Percentiles rank a stretch among this genome's conserved stretches.
These are phyloP conservation scores for Pachysandra terminalis DNA, from an alignment of 164 flowering plant species.

Conservation along the genomic window DNA sequence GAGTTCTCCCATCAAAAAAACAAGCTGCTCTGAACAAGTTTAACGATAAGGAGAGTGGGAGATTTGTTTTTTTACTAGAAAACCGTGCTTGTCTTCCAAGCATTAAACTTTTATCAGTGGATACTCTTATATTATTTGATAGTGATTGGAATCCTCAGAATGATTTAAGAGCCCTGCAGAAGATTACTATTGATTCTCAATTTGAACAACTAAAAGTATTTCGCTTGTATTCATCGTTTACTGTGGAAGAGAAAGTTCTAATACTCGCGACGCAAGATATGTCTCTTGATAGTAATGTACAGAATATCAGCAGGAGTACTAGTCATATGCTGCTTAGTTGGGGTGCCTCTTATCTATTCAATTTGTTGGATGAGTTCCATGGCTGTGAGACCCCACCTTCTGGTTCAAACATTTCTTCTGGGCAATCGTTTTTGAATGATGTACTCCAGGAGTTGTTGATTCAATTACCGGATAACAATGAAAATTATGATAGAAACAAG, in stretches of 20 bases:
- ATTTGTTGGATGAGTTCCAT: slow-evolving; percentile 61
- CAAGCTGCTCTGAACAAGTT: slow-evolving; percentile 64
- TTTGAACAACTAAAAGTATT: slow-evolving; percentile 56
- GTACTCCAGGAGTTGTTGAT: slow-evolving; percentile 46
- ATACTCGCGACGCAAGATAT: slow-evolving; percentile 48
- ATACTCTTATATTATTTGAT: slow-evolving; percentile 56
- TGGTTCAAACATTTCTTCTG: slow-evolving; percentile 19
- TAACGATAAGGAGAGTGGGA: slow-evolving; percentile 53
- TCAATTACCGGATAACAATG: slow-evolving; percentile 26
- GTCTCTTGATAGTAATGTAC: slow-evolving; percentile 35
- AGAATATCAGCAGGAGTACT: slow-evolving; percentile 32
- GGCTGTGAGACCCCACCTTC: slow-evolving; percentile 8
- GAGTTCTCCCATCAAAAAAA: slow-evolving; percentile 38
- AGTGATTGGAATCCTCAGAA: slow-evolving; percentile 83
- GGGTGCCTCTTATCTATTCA: slow-evolving; percentile 70
- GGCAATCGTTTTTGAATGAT: slow-evolving; percentile 31
- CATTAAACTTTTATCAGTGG: slow-evolving; percentile 70
- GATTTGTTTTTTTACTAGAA: slow-evolving; percentile 77
- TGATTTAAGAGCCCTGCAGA: slow-evolving; percentile 70
- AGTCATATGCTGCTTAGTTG: slow-evolving; percentile 62
- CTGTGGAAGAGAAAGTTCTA: slow-evolving; percentile 78
- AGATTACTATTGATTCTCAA: slow-evolving; percentile 52
- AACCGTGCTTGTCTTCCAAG: slow-evolving; percentile 70
- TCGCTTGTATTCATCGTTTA: slow-evolving; percentile 69
- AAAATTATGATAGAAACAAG: slow-evolving; percentile 8